phyloP scores from a whole-genome alignment of 495 filamentous ascomycete species.

The Penicillium taxi region DNA sequence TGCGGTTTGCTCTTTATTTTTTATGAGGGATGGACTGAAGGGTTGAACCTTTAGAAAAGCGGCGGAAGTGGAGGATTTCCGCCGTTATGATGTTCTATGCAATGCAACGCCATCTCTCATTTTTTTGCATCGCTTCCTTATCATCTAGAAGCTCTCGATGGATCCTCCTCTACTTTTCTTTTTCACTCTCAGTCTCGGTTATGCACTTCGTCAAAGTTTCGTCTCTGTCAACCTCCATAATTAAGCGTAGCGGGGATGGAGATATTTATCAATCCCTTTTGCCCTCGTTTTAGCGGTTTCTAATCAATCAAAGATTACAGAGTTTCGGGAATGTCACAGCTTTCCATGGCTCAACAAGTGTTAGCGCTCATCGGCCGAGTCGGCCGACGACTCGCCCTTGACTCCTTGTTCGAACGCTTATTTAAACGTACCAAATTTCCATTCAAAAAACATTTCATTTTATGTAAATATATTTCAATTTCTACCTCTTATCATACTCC shows the following conservation, averaged over 20 bases:
- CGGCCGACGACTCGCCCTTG: no score
- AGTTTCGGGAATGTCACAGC: no score
- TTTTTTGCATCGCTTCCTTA: conserved; percentile 11
- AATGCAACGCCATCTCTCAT: conserved; percentile 17
- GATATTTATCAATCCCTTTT: no score
- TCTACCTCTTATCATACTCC: neutral
- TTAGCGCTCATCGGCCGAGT: no score
- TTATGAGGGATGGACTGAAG: conserved; percentile 3
- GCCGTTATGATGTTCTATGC: conserved; percentile 27
- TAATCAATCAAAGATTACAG: no score
- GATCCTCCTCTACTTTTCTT: conserved; percentile 13
- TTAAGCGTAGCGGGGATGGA: no score
- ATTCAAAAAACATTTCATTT: no score
- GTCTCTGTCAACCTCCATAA: neutral
- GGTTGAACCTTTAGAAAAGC: conserved; percentile 17
- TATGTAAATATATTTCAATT: neutral
- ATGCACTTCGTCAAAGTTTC: conserved; percentile 1
- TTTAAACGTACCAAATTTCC: no score
- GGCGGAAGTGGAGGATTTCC: conserved; percentile 14
- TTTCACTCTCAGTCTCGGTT: conserved; percentile 9
- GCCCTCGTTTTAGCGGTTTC: no score
- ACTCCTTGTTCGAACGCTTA: no score
- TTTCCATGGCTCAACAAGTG: no score
- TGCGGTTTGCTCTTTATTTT: neutral
- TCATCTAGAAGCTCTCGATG: conserved; percentile 17